phyloP scores from a whole-genome alignment of 2,329 filamentous ascomycete species.

The Botryosphaeria dothidea region DNA sequence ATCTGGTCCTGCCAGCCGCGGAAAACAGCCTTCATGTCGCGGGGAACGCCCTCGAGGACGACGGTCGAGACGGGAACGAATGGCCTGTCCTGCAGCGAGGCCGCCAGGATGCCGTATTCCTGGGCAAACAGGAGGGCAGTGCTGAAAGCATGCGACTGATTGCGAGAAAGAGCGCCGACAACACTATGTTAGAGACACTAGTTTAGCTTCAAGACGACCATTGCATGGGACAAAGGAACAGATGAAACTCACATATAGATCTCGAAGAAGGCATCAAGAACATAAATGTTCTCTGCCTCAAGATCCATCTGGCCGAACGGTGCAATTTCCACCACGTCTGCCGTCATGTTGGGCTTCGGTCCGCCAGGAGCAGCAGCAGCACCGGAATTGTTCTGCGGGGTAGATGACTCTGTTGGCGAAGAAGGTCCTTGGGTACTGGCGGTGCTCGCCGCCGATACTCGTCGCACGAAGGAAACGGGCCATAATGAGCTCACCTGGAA shows the following conservation, averaged over 20 bases:
- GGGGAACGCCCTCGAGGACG: slow-evolving; percentile 47
- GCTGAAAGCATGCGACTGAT: slow-evolving; percentile 75
- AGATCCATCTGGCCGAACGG: slow-evolving; percentile 84
- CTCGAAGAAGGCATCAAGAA: slow-evolving; percentile 92
- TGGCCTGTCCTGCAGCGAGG: slow-evolving; percentile 65
- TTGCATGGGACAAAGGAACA: background rate
- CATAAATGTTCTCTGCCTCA: slow-evolving; percentile 72
- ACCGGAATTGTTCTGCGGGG: slow-evolving; percentile 13
- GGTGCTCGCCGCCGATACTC: slow-evolving; percentile 21
- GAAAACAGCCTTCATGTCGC: slow-evolving; percentile 49
- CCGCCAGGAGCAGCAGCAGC: slow-evolving; percentile 25
- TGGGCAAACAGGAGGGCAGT: slow-evolving; percentile 89
- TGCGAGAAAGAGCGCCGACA: slow-evolving; percentile 69
- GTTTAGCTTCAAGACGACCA: background rate
- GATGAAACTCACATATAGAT: slow-evolving; percentile 73
- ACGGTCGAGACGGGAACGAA: slow-evolving; percentile 47
- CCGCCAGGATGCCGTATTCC: slow-evolving; percentile 87
- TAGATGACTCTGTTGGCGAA: slow-evolving; percentile 17
- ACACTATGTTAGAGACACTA: slow-evolving; percentile 45
- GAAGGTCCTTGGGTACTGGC: slow-evolving; percentile 9
- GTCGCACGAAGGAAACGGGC: slow-evolving; percentile 36
- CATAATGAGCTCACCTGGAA: slow-evolving; percentile 53
- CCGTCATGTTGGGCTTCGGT: slow-evolving; percentile 23
- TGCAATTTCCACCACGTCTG: slow-evolving; percentile 72
- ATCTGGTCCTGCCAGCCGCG: slow-evolving; percentile 44